Evolutionary conservation across 2,329 filamentous ascomycete genomes (phyloP).

Genomic region (Cryphonectria naterciae): DNA sequence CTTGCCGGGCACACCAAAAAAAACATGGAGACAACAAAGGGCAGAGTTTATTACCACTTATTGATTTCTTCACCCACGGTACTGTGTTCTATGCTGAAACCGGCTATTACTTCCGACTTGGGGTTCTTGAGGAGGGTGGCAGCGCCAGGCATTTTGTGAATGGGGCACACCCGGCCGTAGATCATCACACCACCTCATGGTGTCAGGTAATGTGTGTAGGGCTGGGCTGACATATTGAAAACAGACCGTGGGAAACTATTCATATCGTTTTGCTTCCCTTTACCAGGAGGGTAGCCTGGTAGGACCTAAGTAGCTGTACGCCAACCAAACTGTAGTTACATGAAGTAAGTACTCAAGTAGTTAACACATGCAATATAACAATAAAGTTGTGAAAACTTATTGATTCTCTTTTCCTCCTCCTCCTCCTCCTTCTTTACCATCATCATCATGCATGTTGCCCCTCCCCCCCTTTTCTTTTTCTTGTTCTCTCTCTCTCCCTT

Average conservation of each 20-base stretch:
- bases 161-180: neutral
- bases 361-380: neutral
- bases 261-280: neutral
- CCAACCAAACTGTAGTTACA: neutral
- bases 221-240: neutral
- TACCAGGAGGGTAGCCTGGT: neutral
- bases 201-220: neutral
- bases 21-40: neutral
- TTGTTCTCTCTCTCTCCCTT: too few species aligned
- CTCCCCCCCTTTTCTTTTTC: neutral
- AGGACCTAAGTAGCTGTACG: neutral
- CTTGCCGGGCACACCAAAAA: neutral
- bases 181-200: neutral
- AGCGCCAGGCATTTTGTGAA: neutral
- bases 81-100: neutral
- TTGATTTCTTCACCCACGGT: neutral
- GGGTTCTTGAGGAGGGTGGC: neutral
- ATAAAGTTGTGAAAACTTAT: neutral
- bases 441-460: neutral
- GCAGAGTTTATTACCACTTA: neutral
- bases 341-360: too few species aligned
- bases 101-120: neutral
- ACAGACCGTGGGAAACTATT: neutral
- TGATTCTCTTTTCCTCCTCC: neutral
- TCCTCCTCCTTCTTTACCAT: neutral